These are phyloP conservation scores for Aspergillus leporis DNA, from an alignment of 495 filamentous ascomycete species.

Conservation along the genomic window DNA sequence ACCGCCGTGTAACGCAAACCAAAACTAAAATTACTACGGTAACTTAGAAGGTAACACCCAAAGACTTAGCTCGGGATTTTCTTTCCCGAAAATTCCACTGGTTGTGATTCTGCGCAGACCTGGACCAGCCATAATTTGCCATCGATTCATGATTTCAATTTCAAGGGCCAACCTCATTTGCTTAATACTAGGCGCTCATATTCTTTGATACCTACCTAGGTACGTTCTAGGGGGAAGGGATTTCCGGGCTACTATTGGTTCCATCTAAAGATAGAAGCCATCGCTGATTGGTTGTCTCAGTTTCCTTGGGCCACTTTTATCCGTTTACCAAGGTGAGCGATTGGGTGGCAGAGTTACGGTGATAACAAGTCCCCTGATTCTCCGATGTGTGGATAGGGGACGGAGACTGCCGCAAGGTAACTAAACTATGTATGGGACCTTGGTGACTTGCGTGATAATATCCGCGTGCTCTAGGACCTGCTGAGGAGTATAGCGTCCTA, in stretches of 20 bases:
- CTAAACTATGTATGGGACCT: not conserved
- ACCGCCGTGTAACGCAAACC: constrained; percentile 7
- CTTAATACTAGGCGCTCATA: not conserved
- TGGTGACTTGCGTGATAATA: not conserved
- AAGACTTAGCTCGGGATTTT: not conserved
- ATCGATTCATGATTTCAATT: not conserved
- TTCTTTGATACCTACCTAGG: too few species aligned
- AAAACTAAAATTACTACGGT: not conserved
- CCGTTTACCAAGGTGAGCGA: not conserved
- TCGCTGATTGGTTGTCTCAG: not conserved
- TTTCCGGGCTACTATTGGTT: constrained; percentile 1
- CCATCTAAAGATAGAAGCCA: not conserved
- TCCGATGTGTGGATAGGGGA: not conserved
- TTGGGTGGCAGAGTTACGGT: not conserved
- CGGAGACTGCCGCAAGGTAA: not conserved
- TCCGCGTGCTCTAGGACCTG: not conserved
- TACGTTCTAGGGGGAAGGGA: not conserved
- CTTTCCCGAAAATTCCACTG: not conserved
- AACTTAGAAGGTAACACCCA: not conserved
- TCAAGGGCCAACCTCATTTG: not conserved
- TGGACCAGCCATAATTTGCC: not conserved
- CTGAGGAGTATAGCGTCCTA: not conserved
- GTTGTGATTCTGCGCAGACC: not conserved
- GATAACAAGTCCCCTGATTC: not conserved
- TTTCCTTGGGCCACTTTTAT: not conserved